Evolutionary conservation across 148 eudicot species (phyloP), one percentile per base, ranked within the genome.

Genomic region (Linanthus parryae): DNA sequence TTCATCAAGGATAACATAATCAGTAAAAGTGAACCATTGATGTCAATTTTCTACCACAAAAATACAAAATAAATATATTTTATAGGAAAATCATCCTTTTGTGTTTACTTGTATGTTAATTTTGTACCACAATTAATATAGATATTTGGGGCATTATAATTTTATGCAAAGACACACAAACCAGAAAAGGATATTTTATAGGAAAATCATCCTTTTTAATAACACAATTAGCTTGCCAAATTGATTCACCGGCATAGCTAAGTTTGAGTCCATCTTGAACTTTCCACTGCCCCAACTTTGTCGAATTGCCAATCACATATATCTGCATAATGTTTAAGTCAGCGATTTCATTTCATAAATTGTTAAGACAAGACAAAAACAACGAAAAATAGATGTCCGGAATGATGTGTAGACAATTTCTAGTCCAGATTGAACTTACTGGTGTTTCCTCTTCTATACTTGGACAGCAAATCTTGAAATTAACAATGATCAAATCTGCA

Each of bases 111-210:
- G n/a, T n/a, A n/a, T n/a, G n/a, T n/a, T n/a, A 6, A 49, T 3
- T 26, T 44, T 14, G 4, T 18, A 11, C 17, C 23, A 0, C 30
- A 36, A 44, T 34, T 45, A 42, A 18, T 15, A 45, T 52, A 38
- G 26, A 7, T 36, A 48, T 26, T 28, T 31, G 24, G 48, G 21
- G 24, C 42, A 46, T 60, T 24, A 29, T 39, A 44, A 50, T 15
- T 17, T 17, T n/a, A n/a, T n/a, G n/a, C n/a, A n/a, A n/a, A n/a
- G n/a, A n/a, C n/a, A n/a, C n/a, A n/a, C n/a, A n/a, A n/a, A n/a
- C n/a, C n/a, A 29, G n/a, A 35, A 62, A 80, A 85, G 95, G 97
- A 89, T 89, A 91, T 86, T 79, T 83, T 69, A 91, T 46, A 40
- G 98, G 95, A 35, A 91, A 83, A 56, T 86, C 98, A 35, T 71